Evolutionary conservation across 192 early-diverging fungal genomes (phyloP).

Genomic region (Coemansia sp.): DNA sequence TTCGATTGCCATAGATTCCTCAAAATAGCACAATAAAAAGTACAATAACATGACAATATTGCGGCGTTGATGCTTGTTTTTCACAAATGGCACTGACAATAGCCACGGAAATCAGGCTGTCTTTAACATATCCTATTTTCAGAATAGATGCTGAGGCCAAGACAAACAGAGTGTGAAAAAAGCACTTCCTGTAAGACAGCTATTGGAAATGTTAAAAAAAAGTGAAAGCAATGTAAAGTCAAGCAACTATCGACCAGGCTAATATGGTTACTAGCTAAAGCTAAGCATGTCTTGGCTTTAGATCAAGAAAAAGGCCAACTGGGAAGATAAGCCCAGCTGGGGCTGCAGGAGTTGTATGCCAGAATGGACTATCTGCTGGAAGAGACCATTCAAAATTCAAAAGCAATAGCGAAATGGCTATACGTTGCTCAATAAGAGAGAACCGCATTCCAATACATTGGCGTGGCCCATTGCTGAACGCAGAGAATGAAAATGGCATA

Average conservation of each 20-base stretch:
- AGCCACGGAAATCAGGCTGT: background rate
- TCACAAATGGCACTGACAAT: background rate
- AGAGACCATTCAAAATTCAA: conserved; percentile 53
- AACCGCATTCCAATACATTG: conserved; percentile 69
- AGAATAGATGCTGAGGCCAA: background rate
- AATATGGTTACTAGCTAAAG: background rate
- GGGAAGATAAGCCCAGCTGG: conserved; percentile 45
- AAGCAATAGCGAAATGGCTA: conserved; percentile 58
- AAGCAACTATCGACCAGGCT: background rate
- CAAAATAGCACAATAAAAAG: background rate
- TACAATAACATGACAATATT: background rate
- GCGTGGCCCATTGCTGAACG: conserved; percentile 64
- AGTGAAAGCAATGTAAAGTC: background rate
- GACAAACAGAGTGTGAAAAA: background rate
- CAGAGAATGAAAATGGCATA: conserved; percentile 47
- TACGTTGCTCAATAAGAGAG: conserved; percentile 59
- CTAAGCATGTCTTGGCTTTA: conserved; percentile 20
- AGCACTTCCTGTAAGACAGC: background rate
- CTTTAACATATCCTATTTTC: background rate
- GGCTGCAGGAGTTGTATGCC: conserved; percentile 36
- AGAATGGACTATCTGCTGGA: conserved; percentile 48
- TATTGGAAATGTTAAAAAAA: background rate
- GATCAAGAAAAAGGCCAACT: conserved; percentile 27
- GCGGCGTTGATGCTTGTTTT: background rate
- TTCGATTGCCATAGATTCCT: background rate